These are phyloP conservation scores for Garcia nutans DNA, from an alignment of 345 rosid genomes.

Conservation along the genomic window DNA sequence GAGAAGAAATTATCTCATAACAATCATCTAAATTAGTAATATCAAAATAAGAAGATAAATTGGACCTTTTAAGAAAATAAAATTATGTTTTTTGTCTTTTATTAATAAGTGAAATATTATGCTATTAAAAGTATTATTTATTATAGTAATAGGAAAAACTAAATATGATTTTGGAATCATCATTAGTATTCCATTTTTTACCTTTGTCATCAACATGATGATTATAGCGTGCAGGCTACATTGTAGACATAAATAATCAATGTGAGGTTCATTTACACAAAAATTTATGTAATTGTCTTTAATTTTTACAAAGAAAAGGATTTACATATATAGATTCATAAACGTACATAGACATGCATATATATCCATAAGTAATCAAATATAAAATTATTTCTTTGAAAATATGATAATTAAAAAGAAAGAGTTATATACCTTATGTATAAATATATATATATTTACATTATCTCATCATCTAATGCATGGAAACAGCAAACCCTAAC, in stretches of 20 bases:
- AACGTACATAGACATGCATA: not conserved
- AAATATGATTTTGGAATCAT: not conserved
- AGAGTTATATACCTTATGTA: not conserved
- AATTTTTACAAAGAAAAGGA: not conserved
- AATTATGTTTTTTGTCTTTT: too few relatives aligned
- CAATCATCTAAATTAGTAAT: too few relatives aligned
- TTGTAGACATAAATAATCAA: not conserved
- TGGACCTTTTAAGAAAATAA: too few relatives aligned
- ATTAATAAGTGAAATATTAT: too few relatives aligned
- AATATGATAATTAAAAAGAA: not conserved
- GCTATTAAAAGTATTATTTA: too few relatives aligned
- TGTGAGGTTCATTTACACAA: not conserved
- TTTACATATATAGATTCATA: not conserved
- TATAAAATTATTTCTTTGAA: not conserved
- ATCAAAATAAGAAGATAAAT: too few relatives aligned
- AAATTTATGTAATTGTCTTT: constrained; percentile 3
- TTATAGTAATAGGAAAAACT: not conserved
- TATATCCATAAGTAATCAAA: not conserved
- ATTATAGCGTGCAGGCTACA: not conserved
- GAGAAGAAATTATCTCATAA: too few relatives aligned
- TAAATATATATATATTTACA: not conserved
- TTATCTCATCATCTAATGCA: not conserved
- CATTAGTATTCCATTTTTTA: not conserved
- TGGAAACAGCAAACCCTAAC: not conserved
- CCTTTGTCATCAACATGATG: not conserved